Evolutionary conservation across 495 filamentous ascomycete species (phyloP), one percentile per base, ranked within the genome.

Genomic region (Podospora comata): DNA sequence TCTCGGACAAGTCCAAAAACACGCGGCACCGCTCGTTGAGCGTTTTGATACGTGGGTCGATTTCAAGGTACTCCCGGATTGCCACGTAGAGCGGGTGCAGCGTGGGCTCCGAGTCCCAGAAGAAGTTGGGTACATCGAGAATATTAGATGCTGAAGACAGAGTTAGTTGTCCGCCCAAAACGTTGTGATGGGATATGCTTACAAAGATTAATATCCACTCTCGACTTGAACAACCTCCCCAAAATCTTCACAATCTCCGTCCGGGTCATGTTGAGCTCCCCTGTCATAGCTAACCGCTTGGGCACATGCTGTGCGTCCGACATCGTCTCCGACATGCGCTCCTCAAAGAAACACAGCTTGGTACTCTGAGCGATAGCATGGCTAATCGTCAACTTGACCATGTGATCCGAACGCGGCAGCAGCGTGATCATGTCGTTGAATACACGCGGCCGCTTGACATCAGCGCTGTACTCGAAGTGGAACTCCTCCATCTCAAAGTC

Each of bases 341-440:
- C 96, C 77, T 99, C 95, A 74, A 99, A 99, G 81, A 94, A 93
- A 73, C 89, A 93, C 56, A 99, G 85, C 76, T 97, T 98, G 7
- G 95, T 99, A 78, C 93, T 97, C 78, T 99, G 95, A 4, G 93
- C 92, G 69, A 99, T 97, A 59, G 93, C 96, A 76, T 99, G 96
- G 72, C 90, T 92, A 80, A 99, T 99, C 15, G 93, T 91, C 4
- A 99, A 84, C 79, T 97, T 97, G 75, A 98, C 95, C 95, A 98
- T 98, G 82, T 98, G 96, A 80, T 99, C 95, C 18, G 92, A 91
- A 63, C 80, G 79, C 57, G 90, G 93, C 34, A 93, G 85, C 15
- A 99, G 82, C 0, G 95, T 99, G 76, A 99, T 98, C 96, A 99
- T 98, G 76, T 99, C 95, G 77, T 99, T 97, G 79, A 92, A 99